phyloP scores from a whole-genome alignment of 225 moss, liverwort and hornwort genomes.

The Pseudisothecium myosuroides region DNA sequence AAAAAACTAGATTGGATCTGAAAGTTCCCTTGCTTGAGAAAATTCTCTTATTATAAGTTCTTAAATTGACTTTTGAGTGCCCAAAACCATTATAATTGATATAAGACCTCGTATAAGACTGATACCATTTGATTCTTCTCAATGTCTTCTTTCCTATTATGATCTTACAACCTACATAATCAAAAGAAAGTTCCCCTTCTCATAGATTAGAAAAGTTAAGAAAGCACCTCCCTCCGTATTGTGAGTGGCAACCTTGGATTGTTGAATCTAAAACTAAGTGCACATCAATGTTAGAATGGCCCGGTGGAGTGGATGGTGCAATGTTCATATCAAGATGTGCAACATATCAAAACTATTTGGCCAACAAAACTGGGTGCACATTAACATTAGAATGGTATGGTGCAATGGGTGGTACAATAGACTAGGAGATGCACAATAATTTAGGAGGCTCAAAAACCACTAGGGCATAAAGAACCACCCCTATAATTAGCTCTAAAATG shows the following conservation, averaged over 20 bases:
- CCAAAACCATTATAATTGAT: background rate
- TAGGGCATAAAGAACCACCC: too few species aligned
- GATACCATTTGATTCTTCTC: background rate
- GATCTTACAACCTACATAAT: background rate
- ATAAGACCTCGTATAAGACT: too few species aligned
- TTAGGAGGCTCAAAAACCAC: too few species aligned
- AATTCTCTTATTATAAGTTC: background rate
- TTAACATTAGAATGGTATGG: too few species aligned
- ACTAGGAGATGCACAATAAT: background rate
- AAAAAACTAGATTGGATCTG: fast-evolving
- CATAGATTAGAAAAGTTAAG: background rate
- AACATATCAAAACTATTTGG: background rate
- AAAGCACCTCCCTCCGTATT: background rate
- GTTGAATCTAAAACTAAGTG: background rate
- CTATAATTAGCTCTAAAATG: too few species aligned
- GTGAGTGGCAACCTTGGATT: too few species aligned
- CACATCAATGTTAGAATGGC: background rate
- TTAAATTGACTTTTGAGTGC: background rate
- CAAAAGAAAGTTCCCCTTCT: background rate
- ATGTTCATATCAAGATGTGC: background rate
- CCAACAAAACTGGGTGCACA: too few species aligned
- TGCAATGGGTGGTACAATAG: too few species aligned
- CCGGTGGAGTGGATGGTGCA: background rate
- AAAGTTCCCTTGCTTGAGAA: background rate
- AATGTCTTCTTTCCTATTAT: background rate